Evolutionary conservation across 768 basidiomycete genomes (phyloP).

Genomic region (Pleurotus citrinopileatus): DNA sequence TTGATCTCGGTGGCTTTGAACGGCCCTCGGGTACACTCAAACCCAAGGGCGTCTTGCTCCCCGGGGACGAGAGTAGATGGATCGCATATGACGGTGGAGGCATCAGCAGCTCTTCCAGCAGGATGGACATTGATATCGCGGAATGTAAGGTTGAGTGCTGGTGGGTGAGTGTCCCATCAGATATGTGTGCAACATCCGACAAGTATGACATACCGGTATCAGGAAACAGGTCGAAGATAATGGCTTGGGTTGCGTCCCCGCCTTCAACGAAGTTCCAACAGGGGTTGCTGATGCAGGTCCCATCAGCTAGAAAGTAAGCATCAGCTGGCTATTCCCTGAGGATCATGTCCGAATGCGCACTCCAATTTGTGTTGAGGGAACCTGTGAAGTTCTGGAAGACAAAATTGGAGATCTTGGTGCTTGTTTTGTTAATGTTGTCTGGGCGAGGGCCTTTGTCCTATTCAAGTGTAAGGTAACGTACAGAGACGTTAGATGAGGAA

Average conservation of each 20-base stretch:
- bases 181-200: background rate
- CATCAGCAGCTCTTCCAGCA: slow-evolving; percentile 16
- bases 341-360: slow-evolving; percentile 19
- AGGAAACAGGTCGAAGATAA: slow-evolving; percentile 35
- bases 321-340: background rate
- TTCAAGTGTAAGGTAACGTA: background rate
- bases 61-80: slow-evolving; percentile 23
- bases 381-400: slow-evolving; percentile 34
- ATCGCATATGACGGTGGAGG: slow-evolving; percentile 29
- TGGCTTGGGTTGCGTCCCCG: slow-evolving; percentile 28
- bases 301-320: slow-evolving; percentile 25
- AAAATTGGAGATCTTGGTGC: slow-evolving; percentile 33
- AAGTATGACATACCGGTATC: slow-evolving; percentile 25
- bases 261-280: slow-evolving; percentile 38
- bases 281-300: slow-evolving; percentile 34
- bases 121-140: slow-evolving; percentile 25
- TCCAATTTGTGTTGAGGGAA: slow-evolving; percentile 31
- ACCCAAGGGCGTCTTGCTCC: slow-evolving; percentile 27
- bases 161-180: background rate
- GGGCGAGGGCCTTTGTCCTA: slow-evolving; percentile 33
- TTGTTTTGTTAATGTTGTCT: slow-evolving; percentile 27
- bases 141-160: slow-evolving; percentile 26
- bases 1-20: slow-evolving; percentile 19
- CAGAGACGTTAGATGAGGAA: too few species aligned
- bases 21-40: slow-evolving; percentile 27